phyloP scores from a whole-genome alignment of 441 rosid genomes.

The Kokia cookei region DNA sequence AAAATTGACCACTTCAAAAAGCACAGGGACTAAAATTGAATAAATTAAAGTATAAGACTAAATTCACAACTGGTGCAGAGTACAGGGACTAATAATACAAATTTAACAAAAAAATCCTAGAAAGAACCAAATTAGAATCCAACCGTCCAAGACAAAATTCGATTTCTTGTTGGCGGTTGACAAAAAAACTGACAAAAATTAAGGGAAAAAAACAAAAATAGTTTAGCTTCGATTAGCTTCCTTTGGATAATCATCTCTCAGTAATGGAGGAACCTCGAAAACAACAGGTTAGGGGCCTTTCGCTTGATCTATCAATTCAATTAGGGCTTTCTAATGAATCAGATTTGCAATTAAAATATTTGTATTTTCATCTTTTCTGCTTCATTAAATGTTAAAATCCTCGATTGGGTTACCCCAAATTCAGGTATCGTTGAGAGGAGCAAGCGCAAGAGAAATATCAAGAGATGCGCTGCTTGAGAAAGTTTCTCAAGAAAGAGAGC shows the following conservation, averaged over 20 bases:
- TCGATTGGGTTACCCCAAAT: not conserved
- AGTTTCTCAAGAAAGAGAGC: constrained; percentile 81
- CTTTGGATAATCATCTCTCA: not conserved
- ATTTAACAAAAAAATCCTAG: no score
- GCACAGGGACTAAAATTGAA: no score
- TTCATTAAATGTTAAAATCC: constrained; percentile 9
- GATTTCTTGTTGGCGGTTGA: not conserved
- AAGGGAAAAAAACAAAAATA: not conserved
- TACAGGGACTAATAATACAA: not conserved
- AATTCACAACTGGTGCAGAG: no score
- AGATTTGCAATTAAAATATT: not conserved
- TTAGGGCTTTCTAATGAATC: not conserved
- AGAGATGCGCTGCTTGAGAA: constrained; percentile 89
- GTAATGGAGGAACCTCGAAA: constrained; percentile 73
- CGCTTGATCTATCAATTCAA: not conserved
- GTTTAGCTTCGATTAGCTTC: not conserved
- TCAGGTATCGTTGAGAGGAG: constrained; percentile 93
- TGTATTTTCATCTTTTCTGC: not conserved
- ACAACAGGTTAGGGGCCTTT: constrained; percentile 47
- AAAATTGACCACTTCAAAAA: no score
- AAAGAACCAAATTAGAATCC: not conserved
- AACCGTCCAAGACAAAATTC: not conserved
- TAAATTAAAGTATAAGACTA: no score
- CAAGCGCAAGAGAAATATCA: constrained; percentile 85
- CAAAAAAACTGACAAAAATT: not conserved